A percentile compares a stretch with the other conserved stretches of the same genome.
Evolutionary conservation across 2,329 filamentous ascomycete genomes (phyloP).

Genomic region (Rhinocladiella mackenziei): DNA sequence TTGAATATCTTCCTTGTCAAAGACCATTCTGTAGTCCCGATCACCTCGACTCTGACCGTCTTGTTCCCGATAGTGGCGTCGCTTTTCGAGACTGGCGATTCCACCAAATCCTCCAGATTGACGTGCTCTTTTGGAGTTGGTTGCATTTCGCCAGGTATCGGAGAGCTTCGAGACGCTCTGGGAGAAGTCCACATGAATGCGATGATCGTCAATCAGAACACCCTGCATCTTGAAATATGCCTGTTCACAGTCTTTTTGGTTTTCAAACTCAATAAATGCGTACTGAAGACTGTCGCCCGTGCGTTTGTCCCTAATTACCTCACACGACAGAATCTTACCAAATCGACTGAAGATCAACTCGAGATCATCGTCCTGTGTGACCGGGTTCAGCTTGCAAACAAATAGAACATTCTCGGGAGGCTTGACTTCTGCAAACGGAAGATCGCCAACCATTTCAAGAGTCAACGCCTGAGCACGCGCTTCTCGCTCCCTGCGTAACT

Average conservation of each 20-base stretch:
- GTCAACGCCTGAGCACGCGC: slow-evolving; percentile 91
- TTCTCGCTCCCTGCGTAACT: slow-evolving; percentile 77
- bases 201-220: slow-evolving; percentile 91
- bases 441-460: slow-evolving; percentile 93
- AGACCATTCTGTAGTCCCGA: slow-evolving; percentile 71
- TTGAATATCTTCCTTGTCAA: slow-evolving; percentile 66
- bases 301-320: slow-evolving; percentile 89
- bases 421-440: slow-evolving; percentile 95
- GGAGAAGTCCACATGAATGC: slow-evolving; percentile 97
- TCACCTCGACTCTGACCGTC: slow-evolving; percentile 45
- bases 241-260: slow-evolving; percentile 86
- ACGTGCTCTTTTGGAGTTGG: slow-evolving; percentile 71
- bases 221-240: slow-evolving; percentile 99
- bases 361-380: slow-evolving; percentile 90
- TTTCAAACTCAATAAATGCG: slow-evolving; percentile 93
- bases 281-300: slow-evolving; percentile 96
- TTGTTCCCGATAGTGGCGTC: slow-evolving; percentile 78
- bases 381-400: slow-evolving; percentile 96
- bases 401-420: slow-evolving; percentile 97
- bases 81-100: slow-evolving; percentile 80
- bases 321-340: slow-evolving; percentile 89
- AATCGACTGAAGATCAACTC: slow-evolving; percentile 97
- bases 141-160: slow-evolving; percentile 80
- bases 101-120: slow-evolving; percentile 81
- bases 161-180: slow-evolving; percentile 86